Evolutionary conservation across 2,329 filamentous ascomycete genomes (phyloP), one percentile per base, ranked within the genome.

Genomic region (Sclerotinia borealis): DNA sequence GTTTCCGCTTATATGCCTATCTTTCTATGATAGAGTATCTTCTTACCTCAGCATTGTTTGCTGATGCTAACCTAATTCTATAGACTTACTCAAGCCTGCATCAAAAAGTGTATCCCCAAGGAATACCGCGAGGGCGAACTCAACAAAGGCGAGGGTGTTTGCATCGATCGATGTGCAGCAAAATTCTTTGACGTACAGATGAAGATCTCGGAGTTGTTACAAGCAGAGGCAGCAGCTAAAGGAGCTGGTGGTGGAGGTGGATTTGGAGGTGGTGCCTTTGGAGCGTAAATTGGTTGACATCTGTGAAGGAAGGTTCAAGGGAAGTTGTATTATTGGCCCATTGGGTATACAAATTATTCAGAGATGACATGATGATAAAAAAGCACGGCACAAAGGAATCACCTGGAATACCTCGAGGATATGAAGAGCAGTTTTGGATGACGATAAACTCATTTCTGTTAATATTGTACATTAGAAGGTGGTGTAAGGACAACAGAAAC

Each of bases 111-210:
- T 80, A 85, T 99, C 71, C 93, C 93, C 67, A 83, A 81, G 74
- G 87, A 93, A 73, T 99, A 98, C 86, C 92, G 92, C 77, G 95
- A 99, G 81, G 87, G 85, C 77, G 93, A 99, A 72, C 87, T 99
- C 74, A 96, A 97, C 86, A 99, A 99, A 82, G 96, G 93, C 83
- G 95, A 99, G 80, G 92, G 90, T 71, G 95, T 99, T 72, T 99
- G 96, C 81, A 87, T 99, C 72, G 95, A 99, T 81, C 91, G 95
- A 74, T 99, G 96, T 80, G 91, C 96, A 64, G 85, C 90, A 75
- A 99, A 99, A 82, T 99, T 98, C 83, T 97, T 99, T 80, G 93
- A 98, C 72, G 93, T 96, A 74, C 96, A 96, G 78, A 87, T 96
- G 82, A 98, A 97, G 83, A 91, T 98, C 65, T 93, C 90, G 73